A percentile compares a stretch with the other conserved stretches of the same genome.
phyloP scores from a whole-genome alignment of 1,139 yeast genomes.

The Magnusiomyces suaveolens region DNA sequence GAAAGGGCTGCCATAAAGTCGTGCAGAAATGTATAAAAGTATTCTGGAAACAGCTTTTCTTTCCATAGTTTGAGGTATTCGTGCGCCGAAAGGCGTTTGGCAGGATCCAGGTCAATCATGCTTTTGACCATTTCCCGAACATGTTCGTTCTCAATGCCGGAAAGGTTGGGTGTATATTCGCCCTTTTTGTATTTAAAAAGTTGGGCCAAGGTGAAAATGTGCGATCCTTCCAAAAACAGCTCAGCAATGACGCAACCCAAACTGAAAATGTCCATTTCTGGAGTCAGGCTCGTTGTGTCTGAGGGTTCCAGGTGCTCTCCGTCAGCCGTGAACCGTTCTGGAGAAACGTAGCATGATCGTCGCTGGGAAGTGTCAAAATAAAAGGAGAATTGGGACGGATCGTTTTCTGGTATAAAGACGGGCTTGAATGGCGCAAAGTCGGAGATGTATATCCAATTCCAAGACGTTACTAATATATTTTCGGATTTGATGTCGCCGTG shows the following conservation, averaged over 20 bases:
- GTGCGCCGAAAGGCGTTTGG: constrained; percentile 46
- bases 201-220: constrained; percentile 79
- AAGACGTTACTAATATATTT: constrained; percentile 74
- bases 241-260: constrained; percentile 91
- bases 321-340: constrained; percentile 62
- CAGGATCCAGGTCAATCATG: constrained; percentile 59
- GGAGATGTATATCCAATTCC: constrained; percentile 76
- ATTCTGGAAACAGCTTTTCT: constrained; percentile 53
- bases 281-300: constrained; percentile 37
- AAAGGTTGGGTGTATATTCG: constrained; percentile 54
- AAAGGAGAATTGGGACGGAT: constrained; percentile 88
- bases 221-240: constrained; percentile 73
- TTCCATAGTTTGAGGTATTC: constrained; percentile 43
- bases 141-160: constrained; percentile 42
- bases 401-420: constrained; percentile 76
- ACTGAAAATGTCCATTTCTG: constrained; percentile 80
- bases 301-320: constrained; percentile 31
- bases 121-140: constrained; percentile 47
- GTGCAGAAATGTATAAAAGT: constrained; percentile 62
- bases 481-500: constrained; percentile 94
- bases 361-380: constrained; percentile 86
- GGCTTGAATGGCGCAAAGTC: constrained; percentile 89
- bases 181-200: constrained; percentile 69
- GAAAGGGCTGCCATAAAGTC: constrained; percentile 48
- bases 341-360: constrained; percentile 84